These are phyloP conservation scores for Talaromyces trachyspermus DNA, from an alignment of 495 filamentous ascomycete species.

Conservation along the genomic window DNA sequence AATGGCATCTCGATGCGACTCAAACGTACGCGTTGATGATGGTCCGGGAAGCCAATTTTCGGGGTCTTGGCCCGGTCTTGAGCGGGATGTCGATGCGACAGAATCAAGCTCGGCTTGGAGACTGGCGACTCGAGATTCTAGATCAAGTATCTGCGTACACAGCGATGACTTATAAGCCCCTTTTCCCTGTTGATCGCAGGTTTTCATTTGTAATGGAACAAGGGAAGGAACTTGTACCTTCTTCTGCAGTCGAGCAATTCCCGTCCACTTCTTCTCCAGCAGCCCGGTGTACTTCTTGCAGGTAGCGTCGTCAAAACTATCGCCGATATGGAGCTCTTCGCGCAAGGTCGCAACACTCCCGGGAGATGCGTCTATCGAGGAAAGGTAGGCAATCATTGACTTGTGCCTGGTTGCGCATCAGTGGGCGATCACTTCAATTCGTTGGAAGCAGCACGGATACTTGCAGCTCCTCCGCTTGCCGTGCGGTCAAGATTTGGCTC, in stretches of 20 bases:
- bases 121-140: constrained; percentile 61
- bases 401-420: constrained; percentile 58
- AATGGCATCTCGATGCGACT: constrained; percentile 74
- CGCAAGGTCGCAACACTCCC: constrained; percentile 58
- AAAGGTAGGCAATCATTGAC: constrained; percentile 80
- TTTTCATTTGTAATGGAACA: neutral
- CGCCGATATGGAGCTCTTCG: constrained; percentile 29
- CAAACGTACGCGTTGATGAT: constrained; percentile 69
- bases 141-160: constrained; percentile 82
- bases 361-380: constrained; percentile 54
- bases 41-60: constrained; percentile 77
- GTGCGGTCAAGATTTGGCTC: constrained; percentile 67
- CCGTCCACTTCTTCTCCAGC: constrained; percentile 95
- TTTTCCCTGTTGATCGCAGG: constrained; percentile 15
- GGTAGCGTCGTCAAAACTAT: constrained; percentile 62
- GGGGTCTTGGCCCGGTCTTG: constrained; percentile 73
- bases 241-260: constrained; percentile 82
- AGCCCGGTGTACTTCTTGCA: constrained; percentile 80
- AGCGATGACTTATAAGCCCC: neutral
- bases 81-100: constrained; percentile 73
- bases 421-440: constrained; percentile 5
- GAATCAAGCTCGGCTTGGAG: constrained; percentile 79
- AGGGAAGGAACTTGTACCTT: constrained; percentile 58
- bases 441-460: constrained; percentile 21
- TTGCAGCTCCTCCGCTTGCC: constrained; percentile 86